Evolutionary conservation across 805 yeast species (phyloP).

Genomic region (Yarrowia phangngaensis): DNA sequence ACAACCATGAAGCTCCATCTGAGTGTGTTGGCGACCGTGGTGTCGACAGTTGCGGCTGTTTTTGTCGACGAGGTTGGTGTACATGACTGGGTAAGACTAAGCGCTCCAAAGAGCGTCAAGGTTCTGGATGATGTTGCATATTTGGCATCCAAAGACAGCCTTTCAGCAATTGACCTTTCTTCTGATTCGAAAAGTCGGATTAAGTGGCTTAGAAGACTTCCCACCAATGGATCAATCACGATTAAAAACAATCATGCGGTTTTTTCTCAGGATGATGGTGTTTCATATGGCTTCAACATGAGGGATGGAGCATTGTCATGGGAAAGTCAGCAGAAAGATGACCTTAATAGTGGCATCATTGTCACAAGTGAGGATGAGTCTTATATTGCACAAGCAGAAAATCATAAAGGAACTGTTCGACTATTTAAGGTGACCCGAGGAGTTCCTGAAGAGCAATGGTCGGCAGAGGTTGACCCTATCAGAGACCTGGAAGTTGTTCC

Average conservation of each 20-base stretch:
- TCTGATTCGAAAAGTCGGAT: not conserved
- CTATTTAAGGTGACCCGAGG: constrained; percentile 17
- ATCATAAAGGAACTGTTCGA: not conserved
- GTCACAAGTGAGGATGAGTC: constrained; percentile 14
- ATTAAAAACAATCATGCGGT: constrained; percentile 17
- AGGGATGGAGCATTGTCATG: constrained; percentile 12
- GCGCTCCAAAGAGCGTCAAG: constrained; percentile 13
- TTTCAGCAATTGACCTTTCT: constrained; percentile 14
- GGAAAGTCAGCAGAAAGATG: constrained; percentile 15
- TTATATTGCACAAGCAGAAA: constrained; percentile 16
- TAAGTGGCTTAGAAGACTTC: constrained; percentile 11
- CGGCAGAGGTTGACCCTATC: constrained; percentile 2
- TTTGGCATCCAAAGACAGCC: constrained; percentile 12
- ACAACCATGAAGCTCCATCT: constrained; percentile 19
- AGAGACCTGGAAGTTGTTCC: constrained; percentile 12
- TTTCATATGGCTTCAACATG: constrained; percentile 19
- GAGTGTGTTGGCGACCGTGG: constrained; percentile 16
- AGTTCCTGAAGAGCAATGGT: constrained; percentile 18
- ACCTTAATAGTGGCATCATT: constrained; percentile 5
- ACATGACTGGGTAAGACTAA: constrained; percentile 22
- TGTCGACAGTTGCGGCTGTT: constrained; percentile 16
- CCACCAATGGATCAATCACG: constrained; percentile 7
- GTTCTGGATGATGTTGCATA: constrained; percentile 17
- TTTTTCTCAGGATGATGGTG: not conserved
- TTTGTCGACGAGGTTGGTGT: constrained; percentile 27